These are phyloP conservation scores for Annulohypoxylon stygium DNA, from an alignment of 495 filamentous ascomycete genomes.

Conservation along the genomic window DNA sequence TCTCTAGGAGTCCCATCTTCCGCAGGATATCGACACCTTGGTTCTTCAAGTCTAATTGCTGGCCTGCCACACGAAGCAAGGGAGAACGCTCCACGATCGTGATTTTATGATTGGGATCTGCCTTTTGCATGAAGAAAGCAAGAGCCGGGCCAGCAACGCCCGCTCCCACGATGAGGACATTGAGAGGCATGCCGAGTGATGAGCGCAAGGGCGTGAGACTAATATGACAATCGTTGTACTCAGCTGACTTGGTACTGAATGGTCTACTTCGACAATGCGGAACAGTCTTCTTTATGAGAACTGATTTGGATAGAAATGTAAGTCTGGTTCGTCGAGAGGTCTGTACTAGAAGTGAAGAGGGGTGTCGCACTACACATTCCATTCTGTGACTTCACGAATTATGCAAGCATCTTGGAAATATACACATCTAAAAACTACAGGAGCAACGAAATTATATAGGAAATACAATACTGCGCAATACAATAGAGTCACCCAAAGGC, in stretches of 20 bases:
- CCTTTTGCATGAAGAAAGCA: conserved; percentile 52
- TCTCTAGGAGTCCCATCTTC: conserved; percentile 63
- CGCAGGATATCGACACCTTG: conserved; percentile 60
- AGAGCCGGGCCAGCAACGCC: conserved; percentile 91
- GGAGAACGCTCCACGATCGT: conserved; percentile 65
- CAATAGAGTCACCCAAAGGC: background rate
- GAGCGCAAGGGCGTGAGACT: conserved; percentile 13
- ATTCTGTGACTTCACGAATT: background rate
- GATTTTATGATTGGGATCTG: conserved; percentile 59
- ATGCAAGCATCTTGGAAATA: background rate
- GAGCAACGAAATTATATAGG: background rate
- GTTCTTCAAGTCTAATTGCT: conserved; percentile 63
- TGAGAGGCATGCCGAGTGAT: conserved; percentile 56
- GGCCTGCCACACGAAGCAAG: conserved; percentile 58
- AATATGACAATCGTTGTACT: background rate
- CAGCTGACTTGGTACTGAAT: conserved; percentile 1
- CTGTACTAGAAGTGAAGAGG: background rate
- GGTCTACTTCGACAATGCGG: background rate
- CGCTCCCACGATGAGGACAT: conserved; percentile 87
- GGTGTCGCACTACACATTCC: background rate
- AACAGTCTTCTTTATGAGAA: background rate
- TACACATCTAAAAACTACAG: background rate
- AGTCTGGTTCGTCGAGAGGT: background rate
- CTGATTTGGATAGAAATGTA: background rate
- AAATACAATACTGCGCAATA: background rate